These are phyloP conservation scores for Nitzschia palea DNA, from an alignment of 108 stramenopile species.

Conservation along the genomic window DNA sequence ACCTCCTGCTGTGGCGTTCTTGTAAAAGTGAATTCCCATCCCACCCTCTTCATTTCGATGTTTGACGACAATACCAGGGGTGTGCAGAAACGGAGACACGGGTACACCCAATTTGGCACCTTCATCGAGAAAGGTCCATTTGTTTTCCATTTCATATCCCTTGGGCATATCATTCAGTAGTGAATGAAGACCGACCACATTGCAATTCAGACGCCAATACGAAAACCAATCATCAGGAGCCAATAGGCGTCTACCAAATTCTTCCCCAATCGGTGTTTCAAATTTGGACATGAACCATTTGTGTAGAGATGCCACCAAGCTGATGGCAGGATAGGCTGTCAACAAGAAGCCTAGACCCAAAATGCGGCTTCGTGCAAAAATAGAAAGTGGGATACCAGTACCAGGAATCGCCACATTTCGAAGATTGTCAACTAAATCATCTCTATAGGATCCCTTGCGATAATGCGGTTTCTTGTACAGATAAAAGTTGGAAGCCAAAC, in stretches of 20 bases:
- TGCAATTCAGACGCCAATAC: constrained; percentile 96
- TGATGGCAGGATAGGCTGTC: constrained; percentile 73
- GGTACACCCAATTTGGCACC: constrained; percentile 83
- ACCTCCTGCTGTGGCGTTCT: constrained; percentile 91
- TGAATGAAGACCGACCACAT: constrained; percentile 92
- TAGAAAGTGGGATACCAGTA: constrained; percentile 88
- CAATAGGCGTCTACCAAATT: constrained; percentile 85
- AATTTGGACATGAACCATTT: constrained; percentile 55
- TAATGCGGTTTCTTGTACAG: constrained; percentile 95
- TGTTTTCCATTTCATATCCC: constrained; percentile 94
- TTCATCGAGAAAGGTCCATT: constrained; percentile 94
- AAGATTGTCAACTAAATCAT: constrained; percentile 90
- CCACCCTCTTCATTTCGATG: constrained; percentile 98
- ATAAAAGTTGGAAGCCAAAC: constrained; percentile 85
- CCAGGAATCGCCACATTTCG: constrained; percentile 97
- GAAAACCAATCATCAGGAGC: constrained; percentile 96
- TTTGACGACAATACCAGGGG: constrained; percentile 91
- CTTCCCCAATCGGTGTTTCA: constrained; percentile 49
- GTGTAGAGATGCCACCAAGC: constrained; percentile 68
- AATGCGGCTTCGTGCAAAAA: constrained; percentile 52
- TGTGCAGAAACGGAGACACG: constrained; percentile 85
- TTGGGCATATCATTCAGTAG: constrained; percentile 69
- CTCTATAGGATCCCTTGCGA: constrained; percentile 83
- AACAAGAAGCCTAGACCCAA: constrained; percentile 62
- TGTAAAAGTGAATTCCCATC: constrained; percentile 94